These are phyloP conservation scores for Ophiognomonia clavigignenti-juglandacearum DNA, from an alignment of 2,329 filamentous ascomycete genomes.

Conservation along the genomic window DNA sequence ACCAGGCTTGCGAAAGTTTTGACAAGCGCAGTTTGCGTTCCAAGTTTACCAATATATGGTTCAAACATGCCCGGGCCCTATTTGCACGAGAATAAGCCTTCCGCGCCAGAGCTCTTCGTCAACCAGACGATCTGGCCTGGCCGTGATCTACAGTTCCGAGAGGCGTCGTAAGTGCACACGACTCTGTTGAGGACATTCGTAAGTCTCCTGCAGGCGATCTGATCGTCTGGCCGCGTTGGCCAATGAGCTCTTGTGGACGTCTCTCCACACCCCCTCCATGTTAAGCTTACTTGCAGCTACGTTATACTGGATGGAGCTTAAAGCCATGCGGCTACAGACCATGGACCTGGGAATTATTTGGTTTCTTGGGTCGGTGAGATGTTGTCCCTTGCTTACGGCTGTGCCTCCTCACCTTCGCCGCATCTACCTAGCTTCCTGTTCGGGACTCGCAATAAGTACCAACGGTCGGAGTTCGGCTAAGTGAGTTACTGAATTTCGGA, in stretches of 20 bases:
- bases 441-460: conserved; percentile 2
- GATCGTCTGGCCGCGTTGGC: neutral
- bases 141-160: neutral
- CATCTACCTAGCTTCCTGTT: conserved; percentile 6
- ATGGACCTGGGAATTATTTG: neutral
- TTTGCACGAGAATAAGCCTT: too few relatives aligned
- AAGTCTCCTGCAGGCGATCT: conserved; percentile 1
- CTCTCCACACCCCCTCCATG: neutral
- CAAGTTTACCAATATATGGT: too few relatives aligned
- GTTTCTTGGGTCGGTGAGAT: conserved; percentile 10
- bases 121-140: too few relatives aligned
- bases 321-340: neutral
- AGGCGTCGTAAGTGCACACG: conserved; percentile 12
- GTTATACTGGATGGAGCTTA: conserved; percentile 9
- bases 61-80: too few relatives aligned
- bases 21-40: too few relatives aligned
- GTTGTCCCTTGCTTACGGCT: conserved; percentile 14
- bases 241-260: neutral
- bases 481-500: too few relatives aligned
- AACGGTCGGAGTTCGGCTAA: too few relatives aligned
- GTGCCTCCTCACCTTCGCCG: neutral
- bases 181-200: conserved; percentile 3
- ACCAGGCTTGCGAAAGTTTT: too few relatives aligned
- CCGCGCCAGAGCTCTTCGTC: too few relatives aligned
- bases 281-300: conserved; percentile 14